A percentile compares a stretch with the other conserved stretches of the same genome.
Conservation (phyloP, 202 grass and related monocot genomes). For the Sporobolus alterniflorus region DNA sequence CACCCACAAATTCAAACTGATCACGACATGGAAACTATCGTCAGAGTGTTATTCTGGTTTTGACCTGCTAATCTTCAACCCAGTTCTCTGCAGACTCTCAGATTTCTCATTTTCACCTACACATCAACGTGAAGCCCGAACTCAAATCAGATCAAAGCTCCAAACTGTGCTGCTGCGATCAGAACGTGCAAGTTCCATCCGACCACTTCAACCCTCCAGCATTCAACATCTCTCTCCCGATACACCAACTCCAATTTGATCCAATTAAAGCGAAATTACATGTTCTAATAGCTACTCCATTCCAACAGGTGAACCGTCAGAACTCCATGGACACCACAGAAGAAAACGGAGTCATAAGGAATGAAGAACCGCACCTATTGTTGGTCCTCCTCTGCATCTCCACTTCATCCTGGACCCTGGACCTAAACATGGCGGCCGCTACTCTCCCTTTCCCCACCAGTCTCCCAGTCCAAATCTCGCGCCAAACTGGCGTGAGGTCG, state of each 20-base stretch:
- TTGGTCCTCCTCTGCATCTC: conserved; percentile 78
- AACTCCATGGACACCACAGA: not conserved
- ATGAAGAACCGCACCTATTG: conserved; percentile 41
- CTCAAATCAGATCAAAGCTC: conserved; percentile 12
- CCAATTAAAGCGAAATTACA: not conserved
- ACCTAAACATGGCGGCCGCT: conserved; percentile 58
- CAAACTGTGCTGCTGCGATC: not conserved
- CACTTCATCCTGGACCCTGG: conserved; percentile 68
- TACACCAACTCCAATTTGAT: not conserved
- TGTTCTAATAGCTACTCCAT: conserved; percentile 1
- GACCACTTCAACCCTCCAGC: not conserved
- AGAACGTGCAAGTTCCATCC: not conserved
- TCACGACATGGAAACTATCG: not conserved
- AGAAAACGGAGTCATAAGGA: not conserved
- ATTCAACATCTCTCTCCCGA: not conserved
- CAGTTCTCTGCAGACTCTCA: not conserved
- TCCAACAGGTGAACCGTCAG: not conserved
- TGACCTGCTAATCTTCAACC: not conserved
- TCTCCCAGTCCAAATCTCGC: conserved; percentile 34
- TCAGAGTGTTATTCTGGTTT: not conserved
- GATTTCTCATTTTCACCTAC: not conserved
- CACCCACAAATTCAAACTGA: not conserved
- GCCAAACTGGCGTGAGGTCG: not conserved
- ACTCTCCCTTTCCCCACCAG: conserved; percentile 6
- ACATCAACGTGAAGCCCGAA: not conserved